Conservation (phyloP, 2,329 filamentous ascomycete species). For the Phyllosticta capitalensis region DNA sequence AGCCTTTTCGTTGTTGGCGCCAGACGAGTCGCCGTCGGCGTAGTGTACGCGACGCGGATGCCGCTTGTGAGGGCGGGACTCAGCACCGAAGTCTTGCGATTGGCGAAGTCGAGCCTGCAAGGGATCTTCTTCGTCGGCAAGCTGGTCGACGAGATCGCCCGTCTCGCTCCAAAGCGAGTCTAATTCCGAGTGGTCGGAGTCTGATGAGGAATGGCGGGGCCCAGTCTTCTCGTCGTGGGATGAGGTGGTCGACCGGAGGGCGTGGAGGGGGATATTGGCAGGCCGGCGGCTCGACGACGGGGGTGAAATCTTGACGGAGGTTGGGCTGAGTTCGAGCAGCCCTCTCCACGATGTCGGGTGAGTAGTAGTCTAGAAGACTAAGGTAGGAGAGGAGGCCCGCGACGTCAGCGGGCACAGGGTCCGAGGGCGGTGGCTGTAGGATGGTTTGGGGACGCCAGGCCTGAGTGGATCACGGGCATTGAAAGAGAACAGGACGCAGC, state of each 20-base stretch:
- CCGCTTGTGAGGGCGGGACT: slow-evolving; percentile 23
- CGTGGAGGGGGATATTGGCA: slow-evolving; percentile 82
- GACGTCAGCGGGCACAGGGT: slow-evolving; percentile 11
- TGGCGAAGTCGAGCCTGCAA: slow-evolving; percentile 60
- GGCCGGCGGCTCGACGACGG: slow-evolving; percentile 61
- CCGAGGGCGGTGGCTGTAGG: slow-evolving; percentile 8
- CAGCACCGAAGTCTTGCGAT: slow-evolving; percentile 55
- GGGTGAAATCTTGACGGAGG: slow-evolving; percentile 62
- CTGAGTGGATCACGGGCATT: slow-evolving; percentile 11
- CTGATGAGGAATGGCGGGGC: slow-evolving; percentile 45
- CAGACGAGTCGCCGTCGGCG: slow-evolving; percentile 38
- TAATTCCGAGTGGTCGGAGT: slow-evolving; percentile 54
- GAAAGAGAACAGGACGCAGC: slow-evolving; percentile 4
- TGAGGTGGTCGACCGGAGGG: slow-evolving; percentile 45
- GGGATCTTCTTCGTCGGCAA: slow-evolving; percentile 73
- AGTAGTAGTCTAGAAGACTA: slow-evolving; percentile 5
- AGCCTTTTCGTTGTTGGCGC: slow-evolving; percentile 32
- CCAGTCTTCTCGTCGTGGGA: slow-evolving; percentile 41
- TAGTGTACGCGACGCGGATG: slow-evolving; percentile 63
- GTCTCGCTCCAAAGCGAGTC: slow-evolving; percentile 73
- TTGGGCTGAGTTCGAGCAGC: slow-evolving; percentile 55
- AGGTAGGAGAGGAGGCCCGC: slow-evolving; percentile 5
- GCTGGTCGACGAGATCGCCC: slow-evolving; percentile 87
- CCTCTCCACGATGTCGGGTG: slow-evolving; percentile 12
- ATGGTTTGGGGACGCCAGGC: slow-evolving; percentile 9